These are phyloP conservation scores for Trichaptum fuscoviolaceum DNA, from an alignment of 768 basidiomycete species.

Conservation along the genomic window DNA sequence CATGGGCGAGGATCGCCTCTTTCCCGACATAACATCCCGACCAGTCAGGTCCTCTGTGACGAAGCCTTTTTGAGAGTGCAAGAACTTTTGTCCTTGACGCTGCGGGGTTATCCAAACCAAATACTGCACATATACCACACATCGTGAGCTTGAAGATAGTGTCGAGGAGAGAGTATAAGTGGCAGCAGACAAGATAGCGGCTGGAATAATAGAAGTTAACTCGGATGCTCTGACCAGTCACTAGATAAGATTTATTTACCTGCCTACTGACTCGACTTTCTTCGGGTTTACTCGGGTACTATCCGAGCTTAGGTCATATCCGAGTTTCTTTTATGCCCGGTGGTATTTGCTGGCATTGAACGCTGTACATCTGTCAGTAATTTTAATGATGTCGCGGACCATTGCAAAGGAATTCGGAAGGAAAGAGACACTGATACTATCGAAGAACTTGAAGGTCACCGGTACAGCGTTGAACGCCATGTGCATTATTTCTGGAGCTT, in stretches of 20 bases:
- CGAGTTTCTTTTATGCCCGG: neutral
- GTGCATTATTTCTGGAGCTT: too few species aligned
- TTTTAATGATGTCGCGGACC: neutral
- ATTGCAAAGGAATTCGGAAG: neutral
- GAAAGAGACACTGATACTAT: neutral
- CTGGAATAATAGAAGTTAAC: neutral
- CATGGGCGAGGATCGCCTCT: constrained; percentile 82
- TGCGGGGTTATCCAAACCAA: constrained; percentile 69
- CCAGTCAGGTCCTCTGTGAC: constrained; percentile 98
- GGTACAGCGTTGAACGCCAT: neutral
- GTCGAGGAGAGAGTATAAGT: neutral
- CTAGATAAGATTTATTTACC: neutral
- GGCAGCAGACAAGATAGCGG: neutral
- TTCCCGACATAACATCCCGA: constrained; percentile 90
- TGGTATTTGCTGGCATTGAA: neutral
- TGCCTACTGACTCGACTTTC: neutral
- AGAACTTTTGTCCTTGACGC: constrained; percentile 69
- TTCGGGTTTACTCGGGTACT: neutral
- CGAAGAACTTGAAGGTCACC: too few species aligned
- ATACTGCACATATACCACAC: constrained; percentile 91
- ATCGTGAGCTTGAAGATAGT: constrained; percentile 33
- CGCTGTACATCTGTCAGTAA: neutral
- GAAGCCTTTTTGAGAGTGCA: constrained; percentile 80
- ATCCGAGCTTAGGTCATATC: neutral
- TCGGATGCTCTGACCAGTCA: neutral